Percentiles rank a stretch among this genome's conserved stretches.
Conservation (phyloP, 2,329 filamentous ascomycete species). For the Alternaria solani region DNA sequence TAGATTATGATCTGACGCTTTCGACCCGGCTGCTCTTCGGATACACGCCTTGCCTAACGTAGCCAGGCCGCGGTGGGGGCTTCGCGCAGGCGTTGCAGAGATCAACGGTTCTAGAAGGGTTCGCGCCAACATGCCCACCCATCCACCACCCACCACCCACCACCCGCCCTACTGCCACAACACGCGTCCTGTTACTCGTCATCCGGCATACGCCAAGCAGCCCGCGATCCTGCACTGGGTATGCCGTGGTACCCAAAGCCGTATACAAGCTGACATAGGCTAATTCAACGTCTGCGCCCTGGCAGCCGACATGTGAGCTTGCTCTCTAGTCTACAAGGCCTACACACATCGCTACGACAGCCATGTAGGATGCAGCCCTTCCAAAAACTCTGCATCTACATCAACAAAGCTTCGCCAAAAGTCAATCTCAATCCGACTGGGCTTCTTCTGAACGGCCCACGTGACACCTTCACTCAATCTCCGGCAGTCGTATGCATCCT, state of each 20-base stretch:
- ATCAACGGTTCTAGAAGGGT: conserved; percentile 22
- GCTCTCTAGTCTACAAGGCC: neutral
- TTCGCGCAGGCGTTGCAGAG: conserved; percentile 5
- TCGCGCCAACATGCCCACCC: neutral
- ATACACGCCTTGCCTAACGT: conserved; percentile 17
- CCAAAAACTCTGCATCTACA: conserved; percentile 57
- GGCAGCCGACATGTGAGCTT: neutral
- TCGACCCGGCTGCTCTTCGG: conserved; percentile 9
- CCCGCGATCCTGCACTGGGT: conserved; percentile 1
- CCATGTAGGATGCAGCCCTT: conserved; percentile 53
- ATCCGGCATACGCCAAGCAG: neutral
- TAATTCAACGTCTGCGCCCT: neutral
- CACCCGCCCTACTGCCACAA: conserved; percentile 1
- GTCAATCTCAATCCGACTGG: conserved; percentile 60
- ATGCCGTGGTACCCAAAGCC: neutral
- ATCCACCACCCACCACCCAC: neutral
- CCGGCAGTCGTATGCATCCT: conserved; percentile 53
- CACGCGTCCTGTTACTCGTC: conserved; percentile 7
- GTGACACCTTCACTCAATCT: conserved; percentile 52
- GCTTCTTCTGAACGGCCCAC: conserved; percentile 57
- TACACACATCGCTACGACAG: conserved; percentile 3
- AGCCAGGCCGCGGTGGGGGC: conserved; percentile 17
- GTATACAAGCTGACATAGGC: neutral
- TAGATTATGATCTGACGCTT: conserved; percentile 10
- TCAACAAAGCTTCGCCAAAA: conserved; percentile 62